Conservation (phyloP, 2,329 filamentous ascomycete genomes). For the Colletotrichum phormii region DNA sequence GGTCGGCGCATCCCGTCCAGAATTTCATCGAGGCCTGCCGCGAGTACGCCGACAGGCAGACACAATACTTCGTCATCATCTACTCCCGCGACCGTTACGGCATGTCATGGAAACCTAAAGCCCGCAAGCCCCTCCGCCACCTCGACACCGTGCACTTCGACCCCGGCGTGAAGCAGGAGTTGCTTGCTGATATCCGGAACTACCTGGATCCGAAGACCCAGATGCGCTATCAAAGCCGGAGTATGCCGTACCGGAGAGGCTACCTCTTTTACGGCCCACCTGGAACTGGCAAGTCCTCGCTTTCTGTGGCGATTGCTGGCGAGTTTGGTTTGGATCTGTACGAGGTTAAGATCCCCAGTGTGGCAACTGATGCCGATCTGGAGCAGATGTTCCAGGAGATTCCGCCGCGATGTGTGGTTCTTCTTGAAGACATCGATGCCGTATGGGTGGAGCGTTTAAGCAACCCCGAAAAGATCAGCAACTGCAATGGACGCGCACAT, state of each 20-base stretch:
- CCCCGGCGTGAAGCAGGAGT: constrained; percentile 55
- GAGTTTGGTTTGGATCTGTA: constrained; percentile 64
- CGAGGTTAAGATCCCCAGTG: constrained; percentile 59
- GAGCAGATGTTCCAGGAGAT: constrained; percentile 64
- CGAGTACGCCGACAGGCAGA: constrained; percentile 59
- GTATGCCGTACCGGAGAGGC: constrained; percentile 55
- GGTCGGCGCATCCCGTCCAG: constrained; percentile 62
- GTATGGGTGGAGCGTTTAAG: constrained; percentile 45
- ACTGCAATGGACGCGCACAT: constrained; percentile 22
- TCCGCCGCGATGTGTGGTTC: constrained; percentile 63
- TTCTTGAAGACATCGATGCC: constrained; percentile 67
- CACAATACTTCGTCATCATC: constrained; percentile 63
- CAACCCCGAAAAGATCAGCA: constrained; percentile 36
- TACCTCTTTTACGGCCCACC: constrained; percentile 75
- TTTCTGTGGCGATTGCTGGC: constrained; percentile 64
- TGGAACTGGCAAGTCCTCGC: constrained; percentile 69
- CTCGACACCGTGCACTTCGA: constrained; percentile 65
- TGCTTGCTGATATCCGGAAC: constrained; percentile 62
- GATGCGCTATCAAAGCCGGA: constrained; percentile 73
- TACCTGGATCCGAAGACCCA: constrained; percentile 61
- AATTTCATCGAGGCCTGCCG: constrained; percentile 58
- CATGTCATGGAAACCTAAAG: constrained; percentile 60
- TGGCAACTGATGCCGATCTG: constrained; percentile 61
- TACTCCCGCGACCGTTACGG: constrained; percentile 59
- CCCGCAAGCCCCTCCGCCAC: constrained; percentile 59